These are phyloP conservation scores for Cladosporium sp. DNA, from an alignment of 2,329 filamentous ascomycete species.

Conservation along the genomic window DNA sequence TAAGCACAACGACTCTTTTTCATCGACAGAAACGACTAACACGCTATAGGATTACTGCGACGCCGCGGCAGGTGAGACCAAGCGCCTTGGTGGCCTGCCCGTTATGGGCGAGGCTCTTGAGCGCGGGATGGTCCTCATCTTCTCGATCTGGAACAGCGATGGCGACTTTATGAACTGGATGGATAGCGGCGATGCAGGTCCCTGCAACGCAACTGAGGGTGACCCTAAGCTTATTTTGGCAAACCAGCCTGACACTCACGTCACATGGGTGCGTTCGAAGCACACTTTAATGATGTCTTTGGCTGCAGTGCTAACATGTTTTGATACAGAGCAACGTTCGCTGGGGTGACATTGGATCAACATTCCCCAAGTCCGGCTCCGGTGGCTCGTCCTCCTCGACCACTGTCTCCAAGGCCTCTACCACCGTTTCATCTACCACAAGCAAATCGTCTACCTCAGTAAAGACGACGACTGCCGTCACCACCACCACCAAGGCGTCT, in stretches of 20 bases:
- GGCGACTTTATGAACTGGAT: slow-evolving; percentile 69
- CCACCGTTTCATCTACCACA: not conserved
- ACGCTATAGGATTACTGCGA: slow-evolving; percentile 5
- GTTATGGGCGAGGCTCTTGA: slow-evolving; percentile 52
- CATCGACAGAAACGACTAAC: not conserved
- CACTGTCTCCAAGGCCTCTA: not conserved
- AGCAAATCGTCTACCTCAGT: not conserved
- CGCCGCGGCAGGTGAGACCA: not conserved
- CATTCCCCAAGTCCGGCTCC: not conserved
- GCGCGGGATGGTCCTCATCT: slow-evolving; percentile 59
- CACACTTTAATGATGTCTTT: not conserved
- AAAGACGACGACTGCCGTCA: not conserved
- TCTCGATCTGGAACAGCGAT: slow-evolving; percentile 63
- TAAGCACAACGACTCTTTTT: not conserved
- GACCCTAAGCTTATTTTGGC: slow-evolving; percentile 40
- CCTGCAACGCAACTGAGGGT: slow-evolving; percentile 53
- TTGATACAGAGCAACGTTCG: slow-evolving; percentile 46
- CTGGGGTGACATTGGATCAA: slow-evolving; percentile 58
- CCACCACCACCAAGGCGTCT: not conserved
- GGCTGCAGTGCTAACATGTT: not conserved
- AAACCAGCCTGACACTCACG: slow-evolving; percentile 21
- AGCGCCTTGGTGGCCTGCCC: slow-evolving; percentile 45
- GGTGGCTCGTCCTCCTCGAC: not conserved
- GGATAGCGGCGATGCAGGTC: slow-evolving; percentile 52
- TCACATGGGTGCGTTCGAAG: slow-evolving; percentile 28